phyloP scores from a whole-genome alignment of 2,329 filamentous ascomycete genomes.

The Aspergillus phoenicis region DNA sequence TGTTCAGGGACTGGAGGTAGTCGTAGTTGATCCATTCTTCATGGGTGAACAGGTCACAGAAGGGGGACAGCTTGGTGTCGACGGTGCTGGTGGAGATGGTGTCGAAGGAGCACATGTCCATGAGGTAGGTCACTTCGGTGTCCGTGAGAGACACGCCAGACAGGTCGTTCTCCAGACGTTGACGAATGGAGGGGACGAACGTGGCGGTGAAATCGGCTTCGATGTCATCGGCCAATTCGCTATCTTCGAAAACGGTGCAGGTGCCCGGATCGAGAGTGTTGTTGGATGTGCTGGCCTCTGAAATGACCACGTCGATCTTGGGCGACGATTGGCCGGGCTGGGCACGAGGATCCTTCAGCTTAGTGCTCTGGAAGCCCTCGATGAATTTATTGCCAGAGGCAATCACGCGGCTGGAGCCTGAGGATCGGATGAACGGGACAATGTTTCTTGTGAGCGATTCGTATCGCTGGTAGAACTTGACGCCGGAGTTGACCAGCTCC shows the following conservation, averaged over 20 bases:
- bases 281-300: constrained; percentile 68
- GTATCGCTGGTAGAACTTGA: constrained; percentile 76
- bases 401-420: constrained; percentile 70
- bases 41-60: constrained; percentile 74
- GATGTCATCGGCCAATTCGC: constrained; percentile 46
- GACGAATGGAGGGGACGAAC: constrained; percentile 69
- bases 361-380: constrained; percentile 68
- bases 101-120: constrained; percentile 87
- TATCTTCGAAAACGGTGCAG: constrained; percentile 71
- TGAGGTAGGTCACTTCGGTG: constrained; percentile 68
- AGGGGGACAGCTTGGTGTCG: constrained; percentile 61
- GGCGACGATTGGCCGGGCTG: constrained; percentile 52
- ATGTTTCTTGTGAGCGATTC: constrained; percentile 58
- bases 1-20: constrained; percentile 77
- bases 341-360: constrained; percentile 46
- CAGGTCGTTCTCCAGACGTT: constrained; percentile 69
- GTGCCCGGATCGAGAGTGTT: constrained; percentile 78
- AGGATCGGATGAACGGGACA: constrained; percentile 71
- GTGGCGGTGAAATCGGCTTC: constrained; percentile 61
- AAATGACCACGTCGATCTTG: constrained; percentile 65
- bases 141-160: constrained; percentile 66
- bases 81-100: constrained; percentile 65
- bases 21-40: constrained; percentile 78
- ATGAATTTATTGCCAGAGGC: constrained; percentile 76
- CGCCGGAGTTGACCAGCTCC: constrained; percentile 73